A percentile compares a stretch with the other conserved stretches of the same genome.
phyloP scores from a whole-genome alignment of 129 eudicot species.

The Deinandra increscens region DNA sequence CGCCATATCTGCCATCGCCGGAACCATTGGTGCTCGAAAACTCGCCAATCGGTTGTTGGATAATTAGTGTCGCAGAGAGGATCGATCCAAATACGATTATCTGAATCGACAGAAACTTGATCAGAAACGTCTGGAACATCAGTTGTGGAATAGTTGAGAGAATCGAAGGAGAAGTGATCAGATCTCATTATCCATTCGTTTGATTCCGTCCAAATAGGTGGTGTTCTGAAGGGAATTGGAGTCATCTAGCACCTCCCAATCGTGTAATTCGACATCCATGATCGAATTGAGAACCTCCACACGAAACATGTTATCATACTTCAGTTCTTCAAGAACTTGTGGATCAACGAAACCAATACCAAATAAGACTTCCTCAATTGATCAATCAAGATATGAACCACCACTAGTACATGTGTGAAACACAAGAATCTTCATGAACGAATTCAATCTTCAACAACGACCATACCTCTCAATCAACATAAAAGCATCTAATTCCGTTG shows the following conservation, averaged over 20 bases:
- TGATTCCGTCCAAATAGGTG: slow-evolving; percentile 37
- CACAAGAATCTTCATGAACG: too few relatives aligned
- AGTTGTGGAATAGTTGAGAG: slow-evolving; percentile 23
- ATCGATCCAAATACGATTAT: slow-evolving; percentile 72
- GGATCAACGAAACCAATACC: too few relatives aligned
- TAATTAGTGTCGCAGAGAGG: slow-evolving; percentile 41
- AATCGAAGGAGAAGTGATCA: slow-evolving; percentile 65
- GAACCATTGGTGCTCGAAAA: slow-evolving; percentile 44
- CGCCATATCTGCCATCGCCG: slow-evolving; percentile 34
- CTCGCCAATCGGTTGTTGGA: slow-evolving; percentile 27
- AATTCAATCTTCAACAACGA: too few relatives aligned
- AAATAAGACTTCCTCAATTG: too few relatives aligned
- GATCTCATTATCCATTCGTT: slow-evolving; percentile 45
- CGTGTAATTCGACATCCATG: slow-evolving; percentile 47
- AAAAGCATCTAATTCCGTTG: too few relatives aligned
- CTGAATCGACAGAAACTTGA: slow-evolving; percentile 39
- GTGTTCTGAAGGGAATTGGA: slow-evolving; percentile 25
- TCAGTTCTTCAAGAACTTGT: too few relatives aligned
- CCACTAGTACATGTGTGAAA: too few relatives aligned
- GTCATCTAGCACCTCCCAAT: slow-evolving; percentile 72
- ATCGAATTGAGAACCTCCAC: too few relatives aligned
- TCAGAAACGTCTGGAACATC: slow-evolving; percentile 27
- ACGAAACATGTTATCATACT: too few relatives aligned
- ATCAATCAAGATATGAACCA: too few relatives aligned
- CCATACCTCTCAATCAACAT: too few relatives aligned